These are phyloP conservation scores for Ustanciosporium gigantosporum DNA, from an alignment of 1,284 basidiomycete species.

Conservation along the genomic window DNA sequence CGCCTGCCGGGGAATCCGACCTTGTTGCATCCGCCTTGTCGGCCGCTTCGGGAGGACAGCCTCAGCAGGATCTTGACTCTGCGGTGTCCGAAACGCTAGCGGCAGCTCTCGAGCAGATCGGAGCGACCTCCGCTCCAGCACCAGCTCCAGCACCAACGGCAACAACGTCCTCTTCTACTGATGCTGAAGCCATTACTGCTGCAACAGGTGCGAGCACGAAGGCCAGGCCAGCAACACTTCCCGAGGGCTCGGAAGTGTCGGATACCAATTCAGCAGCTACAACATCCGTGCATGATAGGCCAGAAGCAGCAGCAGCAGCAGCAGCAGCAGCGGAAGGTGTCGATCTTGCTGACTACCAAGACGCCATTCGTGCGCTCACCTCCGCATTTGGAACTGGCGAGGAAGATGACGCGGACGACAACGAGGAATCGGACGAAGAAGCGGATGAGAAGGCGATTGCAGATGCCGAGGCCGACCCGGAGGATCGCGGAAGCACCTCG, in stretches of 20 bases:
- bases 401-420: conserved; percentile 27
- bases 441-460: conserved; percentile 51
- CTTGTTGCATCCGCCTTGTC: conserved; percentile 40
- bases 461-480: conserved; percentile 44
- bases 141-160: no score
- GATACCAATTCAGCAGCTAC: not conserved
- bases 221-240: not conserved
- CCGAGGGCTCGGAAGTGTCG: not conserved
- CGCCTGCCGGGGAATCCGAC: conserved; percentile 6
- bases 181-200: conserved; percentile 1
- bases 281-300: not conserved
- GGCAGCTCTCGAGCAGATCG: conserved; percentile 48
- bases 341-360: conserved; percentile 47
- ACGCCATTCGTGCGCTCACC: conserved; percentile 49
- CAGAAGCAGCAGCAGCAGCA: conserved; percentile 1
- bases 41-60: conserved; percentile 8
- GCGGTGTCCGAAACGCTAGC: conserved; percentile 50
- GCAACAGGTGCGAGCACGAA: not conserved
- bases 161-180: not conserved
- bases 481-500: conserved; percentile 1
- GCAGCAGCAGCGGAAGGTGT: conserved; percentile 32
- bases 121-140: conserved; percentile 2
- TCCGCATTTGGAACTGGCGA: conserved; percentile 32
- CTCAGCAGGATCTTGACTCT: conserved; percentile 45
- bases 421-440: conserved; percentile 37